Evolutionary conservation across 805 yeast species (phyloP), one percentile per base, ranked within the genome.

Genomic region (Saccharomycopsis babjevae): DNA sequence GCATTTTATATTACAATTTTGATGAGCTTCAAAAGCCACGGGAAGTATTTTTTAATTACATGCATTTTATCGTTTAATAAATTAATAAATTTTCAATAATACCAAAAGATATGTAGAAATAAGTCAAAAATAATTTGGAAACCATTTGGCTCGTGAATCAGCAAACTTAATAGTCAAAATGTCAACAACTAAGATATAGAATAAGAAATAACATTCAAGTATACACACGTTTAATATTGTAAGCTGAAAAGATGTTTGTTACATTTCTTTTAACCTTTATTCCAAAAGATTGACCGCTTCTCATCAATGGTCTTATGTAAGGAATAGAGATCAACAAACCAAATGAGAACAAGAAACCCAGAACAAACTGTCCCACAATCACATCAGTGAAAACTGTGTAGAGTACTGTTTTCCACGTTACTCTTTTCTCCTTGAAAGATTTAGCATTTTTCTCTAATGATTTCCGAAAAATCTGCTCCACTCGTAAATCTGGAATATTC

Each of bases 401-500:
- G 1, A 75, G 63, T 15, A 83, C 79, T 1, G 78, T 71, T 1
- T 73, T 67, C 0, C 83, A 79, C 0, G 84, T 77, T 16, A 79
- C 74, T 13, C 42, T 57, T 2, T 40, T 40, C 34, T 56, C 62
- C 1, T 62, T 56, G 15, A 20, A 30, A 3, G 16, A 10, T 22
- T 38, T 50, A 10, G 62, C 60, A 46, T 62, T 25, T 28, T 60
- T 50, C 56, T 62, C 59, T 15, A 76, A 64, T 0, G 80, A 74
- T 40, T 76, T 72, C 64, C 75, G 69, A 68, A 86, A 86, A 1
- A 87, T 74, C 60, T 83, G 79, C 67, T 85, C 89, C 66, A 85
- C 86, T 54, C 93, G 74, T 28, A 86, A 71, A 66, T 87, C 93
- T 0, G 92, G 92, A 2, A 79, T 73, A 0, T 70, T 61, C 20